Evolutionary conservation across 73 alveolate species (phyloP).

Genomic region (Symbiodinium natans): DNA sequence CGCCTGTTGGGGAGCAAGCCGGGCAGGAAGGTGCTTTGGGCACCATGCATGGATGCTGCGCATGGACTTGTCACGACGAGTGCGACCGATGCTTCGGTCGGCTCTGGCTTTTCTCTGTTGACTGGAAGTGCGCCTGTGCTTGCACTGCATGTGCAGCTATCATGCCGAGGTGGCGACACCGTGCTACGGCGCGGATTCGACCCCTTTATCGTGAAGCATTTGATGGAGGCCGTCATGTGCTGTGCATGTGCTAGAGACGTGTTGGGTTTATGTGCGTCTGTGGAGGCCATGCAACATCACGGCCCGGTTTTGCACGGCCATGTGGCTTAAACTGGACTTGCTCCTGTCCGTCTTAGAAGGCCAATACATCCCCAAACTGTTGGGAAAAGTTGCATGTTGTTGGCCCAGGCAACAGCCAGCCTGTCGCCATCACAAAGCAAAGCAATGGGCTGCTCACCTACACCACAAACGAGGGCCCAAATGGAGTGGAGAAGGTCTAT

Average conservation of each 20-base stretch:
- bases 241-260: neutral
- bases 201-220: conserved; percentile 62
- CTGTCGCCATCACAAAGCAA: neutral
- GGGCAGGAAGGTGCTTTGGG: neutral
- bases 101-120: neutral
- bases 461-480: conserved; percentile 50
- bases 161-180: conserved; percentile 90
- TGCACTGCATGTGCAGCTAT: too few species aligned
- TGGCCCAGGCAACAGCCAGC: neutral
- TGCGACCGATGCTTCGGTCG: too few species aligned
- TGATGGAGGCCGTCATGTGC: conserved; percentile 31
- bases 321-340: neutral
- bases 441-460: conserved; percentile 25
- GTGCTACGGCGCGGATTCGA: conserved; percentile 89
- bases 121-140: too few species aligned
- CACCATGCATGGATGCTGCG: too few species aligned
- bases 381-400: neutral
- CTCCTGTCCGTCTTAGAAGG: neutral
- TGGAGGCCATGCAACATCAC: conserved; percentile 66
- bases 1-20: neutral
- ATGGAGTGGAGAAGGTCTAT: neutral
- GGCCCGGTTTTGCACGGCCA: conserved; percentile 56
- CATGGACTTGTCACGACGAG: too few species aligned
- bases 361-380: too few species aligned
- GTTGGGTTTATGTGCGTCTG: neutral